phyloP scores from a whole-genome alignment of 176 grass and related monocot genomes.

The Poa annua region DNA sequence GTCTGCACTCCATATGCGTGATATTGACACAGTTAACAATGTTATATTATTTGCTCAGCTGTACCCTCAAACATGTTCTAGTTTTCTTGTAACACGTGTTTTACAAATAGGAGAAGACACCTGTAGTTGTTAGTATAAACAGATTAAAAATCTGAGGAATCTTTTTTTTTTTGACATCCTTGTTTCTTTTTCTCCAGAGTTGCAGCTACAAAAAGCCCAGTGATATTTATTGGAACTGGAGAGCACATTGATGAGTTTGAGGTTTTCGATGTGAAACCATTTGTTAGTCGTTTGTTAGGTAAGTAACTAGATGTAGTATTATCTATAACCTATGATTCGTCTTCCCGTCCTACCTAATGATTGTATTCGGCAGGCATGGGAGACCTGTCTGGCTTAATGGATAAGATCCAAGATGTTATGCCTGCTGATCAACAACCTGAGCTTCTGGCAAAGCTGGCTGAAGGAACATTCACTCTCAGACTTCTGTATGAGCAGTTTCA shows the following conservation, averaged over 20 bases:
- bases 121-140: neutral
- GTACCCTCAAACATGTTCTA: neutral
- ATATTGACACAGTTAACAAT: neutral
- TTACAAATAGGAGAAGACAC: neutral
- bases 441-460: slow-evolving; percentile 82
- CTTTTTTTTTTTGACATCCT: slow-evolving; percentile 13
- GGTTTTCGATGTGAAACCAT: slow-evolving; percentile 94
- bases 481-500: slow-evolving; percentile 96
- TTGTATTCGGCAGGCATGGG: too few relatives aligned
- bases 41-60: neutral
- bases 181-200: slow-evolving; percentile 60
- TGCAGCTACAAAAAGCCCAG: slow-evolving; percentile 91
- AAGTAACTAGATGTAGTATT: too few relatives aligned
- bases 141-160: neutral
- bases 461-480: slow-evolving; percentile 92
- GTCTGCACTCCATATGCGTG: neutral
- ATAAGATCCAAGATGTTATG: slow-evolving; percentile 92
- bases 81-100: neutral
- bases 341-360: too few relatives aligned
- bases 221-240: slow-evolving; percentile 99
- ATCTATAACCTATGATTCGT: too few relatives aligned
- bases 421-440: slow-evolving; percentile 96
- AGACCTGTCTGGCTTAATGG: slow-evolving; percentile 71
- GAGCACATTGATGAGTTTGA: slow-evolving; percentile 92
- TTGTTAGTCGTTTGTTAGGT: slow-evolving; percentile 68